Base-by-base conservation (phyloP, 805 yeast species). In the Kodamaea kaohsiungensis region DNA sequence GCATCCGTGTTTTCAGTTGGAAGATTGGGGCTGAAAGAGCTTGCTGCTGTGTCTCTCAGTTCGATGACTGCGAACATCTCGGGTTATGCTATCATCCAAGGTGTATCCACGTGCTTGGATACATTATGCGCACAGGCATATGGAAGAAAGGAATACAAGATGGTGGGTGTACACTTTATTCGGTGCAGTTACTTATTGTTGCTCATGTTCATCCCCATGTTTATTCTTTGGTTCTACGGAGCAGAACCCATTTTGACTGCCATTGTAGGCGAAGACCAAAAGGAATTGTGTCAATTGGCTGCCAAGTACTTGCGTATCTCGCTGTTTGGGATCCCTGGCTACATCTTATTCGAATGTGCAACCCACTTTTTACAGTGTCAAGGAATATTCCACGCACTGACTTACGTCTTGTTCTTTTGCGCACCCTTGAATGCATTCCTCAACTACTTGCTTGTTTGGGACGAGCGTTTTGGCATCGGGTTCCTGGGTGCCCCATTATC, bases 1-100 rank as follows among this genome's bases (percentile, higher is more conserved):
- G 90, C 91, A 13, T 85, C 90, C 0, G 88, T 88, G 35, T 87
- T 88, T 65, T 84, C 88, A 2, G 92, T 87, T 30, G 91, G 93
- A 8, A 82, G 85, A 59, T 76, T 88, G 51, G 92, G 93, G 2
- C 80, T 83, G 38, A 77, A 79, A 19, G 91, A 87, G 60, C 73
- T 88, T 48, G 93, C 91, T 13, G 93, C 91, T 33, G 88, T 87
- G 6, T 83, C 91, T 13, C 70, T 88, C 48, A 87, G 89, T 15
- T 80, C 88, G 17, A 87, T 88, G 91, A 86, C 91, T 3, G 88
- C 90, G 7, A 88, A 87, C 64, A 87, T 88, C 52, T 79, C 88
- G 2, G 92, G 90, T 1, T 81, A 87, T 56, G 88, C 91, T 38
- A 79, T 87, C 9, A 85, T 88, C 59, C 88, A 87, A 60, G 95